These are phyloP conservation scores for Aethionema arabicum DNA, from an alignment of 345 rosid species.

Conservation along the genomic window DNA sequence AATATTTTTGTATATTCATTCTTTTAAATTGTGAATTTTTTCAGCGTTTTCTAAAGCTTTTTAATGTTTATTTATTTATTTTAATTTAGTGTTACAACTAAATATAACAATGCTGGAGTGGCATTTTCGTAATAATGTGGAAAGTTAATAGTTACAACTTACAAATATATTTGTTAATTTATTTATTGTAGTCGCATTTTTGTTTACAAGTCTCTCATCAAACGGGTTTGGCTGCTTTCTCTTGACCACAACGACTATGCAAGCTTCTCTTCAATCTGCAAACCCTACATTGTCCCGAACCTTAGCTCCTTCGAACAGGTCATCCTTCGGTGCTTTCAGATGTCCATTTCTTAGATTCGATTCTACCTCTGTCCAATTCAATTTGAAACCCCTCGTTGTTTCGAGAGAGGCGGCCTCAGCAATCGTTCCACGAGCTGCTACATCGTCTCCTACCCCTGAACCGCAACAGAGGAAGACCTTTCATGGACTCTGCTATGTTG, in stretches of 20 bases:
- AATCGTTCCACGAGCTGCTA: constrained; percentile 1
- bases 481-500: constrained; percentile 77
- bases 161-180: too few species aligned
- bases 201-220: neutral
- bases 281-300: constrained; percentile 35
- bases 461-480: constrained; percentile 33
- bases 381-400: neutral
- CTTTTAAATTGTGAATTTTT: too few species aligned
- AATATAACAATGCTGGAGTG: neutral
- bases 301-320: constrained; percentile 24
- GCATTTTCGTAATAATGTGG: constrained; percentile 18
- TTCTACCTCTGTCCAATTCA: neutral
- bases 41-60: too few species aligned
- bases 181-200: neutral
- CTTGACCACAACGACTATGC: constrained; percentile 30
- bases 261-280: constrained; percentile 37
- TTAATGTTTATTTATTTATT: too few species aligned
- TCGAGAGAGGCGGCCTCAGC: constrained; percentile 11
- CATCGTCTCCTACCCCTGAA: constrained; percentile 5
- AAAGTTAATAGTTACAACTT: neutral
- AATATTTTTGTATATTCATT: neutral
- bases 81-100: too few species aligned
- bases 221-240: constrained; percentile 14
- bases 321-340: neutral
- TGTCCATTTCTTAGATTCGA: constrained; percentile 2